Percentiles rank a stretch among this genome's conserved stretches.
Conservation (phyloP, 148 eudicot genomes). For the Rhododendron henanense region DNA sequence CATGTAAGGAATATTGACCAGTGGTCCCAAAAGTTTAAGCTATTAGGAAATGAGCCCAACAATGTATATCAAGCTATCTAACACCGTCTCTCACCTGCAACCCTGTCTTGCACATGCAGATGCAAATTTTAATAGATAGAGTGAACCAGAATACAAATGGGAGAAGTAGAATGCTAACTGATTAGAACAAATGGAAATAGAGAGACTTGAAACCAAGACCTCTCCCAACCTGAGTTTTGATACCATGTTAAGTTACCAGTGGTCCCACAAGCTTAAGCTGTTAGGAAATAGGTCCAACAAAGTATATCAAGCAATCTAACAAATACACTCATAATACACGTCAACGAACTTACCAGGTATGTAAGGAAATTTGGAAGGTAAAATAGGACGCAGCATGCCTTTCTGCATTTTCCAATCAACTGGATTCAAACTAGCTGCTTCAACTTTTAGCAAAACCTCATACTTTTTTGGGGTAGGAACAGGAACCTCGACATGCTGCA, state of each 20-base stretch:
- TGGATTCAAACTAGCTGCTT: constrained; percentile 75
- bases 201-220: not conserved
- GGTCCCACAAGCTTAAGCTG: not conserved
- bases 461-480: constrained; percentile 57
- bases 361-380: constrained; percentile 63
- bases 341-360: constrained; percentile 51
- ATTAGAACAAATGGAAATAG: not conserved
- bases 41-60: not conserved
- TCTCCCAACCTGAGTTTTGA: too few relatives aligned
- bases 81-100: not conserved
- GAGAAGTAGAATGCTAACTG: not conserved
- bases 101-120: not conserved
- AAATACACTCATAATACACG: not conserved
- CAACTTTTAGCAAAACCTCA: constrained; percentile 69
- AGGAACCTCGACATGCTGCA: constrained; percentile 77
- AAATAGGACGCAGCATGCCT: constrained; percentile 46
- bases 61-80: not conserved
- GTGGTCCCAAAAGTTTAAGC: not conserved
- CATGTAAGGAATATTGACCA: not conserved
- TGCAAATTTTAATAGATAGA: not conserved
- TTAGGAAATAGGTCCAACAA: not conserved
- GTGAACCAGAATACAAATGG: not conserved
- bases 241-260: not conserved
- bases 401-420: constrained; percentile 74
- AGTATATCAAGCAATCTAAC: not conserved